A percentile compares a stretch with the other conserved stretches of the same genome.
These are phyloP conservation scores for Pseudopyrenochaeta lycopersici DNA, from an alignment of 2,329 filamentous ascomycete genomes.

Conservation along the genomic window DNA sequence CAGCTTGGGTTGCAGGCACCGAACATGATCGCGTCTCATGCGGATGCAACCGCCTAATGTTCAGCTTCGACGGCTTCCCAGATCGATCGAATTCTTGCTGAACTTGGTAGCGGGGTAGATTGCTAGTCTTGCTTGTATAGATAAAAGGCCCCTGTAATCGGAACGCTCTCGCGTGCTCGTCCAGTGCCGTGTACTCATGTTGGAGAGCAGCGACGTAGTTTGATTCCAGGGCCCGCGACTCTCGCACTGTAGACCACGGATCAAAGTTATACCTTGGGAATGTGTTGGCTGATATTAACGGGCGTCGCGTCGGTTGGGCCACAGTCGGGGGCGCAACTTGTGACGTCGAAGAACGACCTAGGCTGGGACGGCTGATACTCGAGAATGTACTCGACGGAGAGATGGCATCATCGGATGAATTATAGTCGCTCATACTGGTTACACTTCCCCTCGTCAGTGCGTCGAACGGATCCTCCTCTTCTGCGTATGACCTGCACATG, in stretches of 20 bases:
- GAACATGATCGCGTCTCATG: slow-evolving; percentile 22
- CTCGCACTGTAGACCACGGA: not conserved
- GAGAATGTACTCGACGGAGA: slow-evolving; percentile 4
- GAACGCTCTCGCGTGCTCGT: slow-evolving; percentile 22
- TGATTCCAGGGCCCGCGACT: not conserved
- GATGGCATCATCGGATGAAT: not conserved
- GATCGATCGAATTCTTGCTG: slow-evolving; percentile 17
- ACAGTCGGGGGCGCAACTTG: not conserved
- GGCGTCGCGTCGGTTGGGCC: not conserved
- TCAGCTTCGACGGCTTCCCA: slow-evolving; percentile 18
- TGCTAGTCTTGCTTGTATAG: slow-evolving; percentile 24
- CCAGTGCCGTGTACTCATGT: slow-evolving; percentile 21
- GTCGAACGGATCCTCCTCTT: slow-evolving; percentile 5
- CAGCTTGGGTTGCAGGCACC: slow-evolving; percentile 10
- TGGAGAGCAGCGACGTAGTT: slow-evolving; percentile 1
- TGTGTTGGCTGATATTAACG: slow-evolving; percentile 3
- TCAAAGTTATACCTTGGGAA: slow-evolving; percentile 4
- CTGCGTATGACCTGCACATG: not conserved
- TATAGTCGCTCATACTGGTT: not conserved
- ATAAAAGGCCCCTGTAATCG: slow-evolving; percentile 25
- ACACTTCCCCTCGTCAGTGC: not conserved
- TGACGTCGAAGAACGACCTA: slow-evolving; percentile 3
- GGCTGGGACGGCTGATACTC: not conserved
- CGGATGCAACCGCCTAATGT: slow-evolving; percentile 26
- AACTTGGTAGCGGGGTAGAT: slow-evolving; percentile 33